A percentile compares a stretch with the other conserved stretches of the same genome.
phyloP scores from a whole-genome alignment of 202 grass and related monocot genomes.

The Schoenoplectus triqueter region DNA sequence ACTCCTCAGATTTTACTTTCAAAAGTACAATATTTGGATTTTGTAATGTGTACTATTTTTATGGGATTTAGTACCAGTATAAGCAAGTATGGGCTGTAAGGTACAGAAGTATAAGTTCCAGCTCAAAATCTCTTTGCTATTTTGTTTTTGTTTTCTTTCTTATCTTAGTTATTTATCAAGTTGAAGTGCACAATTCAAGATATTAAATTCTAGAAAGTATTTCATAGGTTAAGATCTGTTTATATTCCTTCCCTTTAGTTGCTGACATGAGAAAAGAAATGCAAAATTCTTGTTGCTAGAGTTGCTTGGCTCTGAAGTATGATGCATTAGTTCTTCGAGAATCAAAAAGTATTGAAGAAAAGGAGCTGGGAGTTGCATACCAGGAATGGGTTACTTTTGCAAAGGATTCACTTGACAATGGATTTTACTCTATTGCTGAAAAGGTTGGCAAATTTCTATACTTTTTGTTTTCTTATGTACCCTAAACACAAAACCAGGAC shows the following conservation, averaged over 20 bases:
- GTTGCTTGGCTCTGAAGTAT: slow-evolving; percentile 77
- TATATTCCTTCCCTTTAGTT: not conserved
- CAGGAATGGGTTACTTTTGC: slow-evolving; percentile 72
- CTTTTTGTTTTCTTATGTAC: not conserved
- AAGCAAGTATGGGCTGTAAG: not conserved
- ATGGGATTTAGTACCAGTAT: not conserved
- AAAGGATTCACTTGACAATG: slow-evolving; percentile 79
- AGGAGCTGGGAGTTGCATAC: slow-evolving; percentile 45
- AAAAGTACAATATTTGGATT: not conserved
- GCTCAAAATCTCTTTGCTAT: not conserved
- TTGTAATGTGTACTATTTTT: not conserved
- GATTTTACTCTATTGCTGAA: slow-evolving; percentile 67
- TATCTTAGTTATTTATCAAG: slow-evolving; percentile 3
- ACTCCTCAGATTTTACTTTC: not conserved
- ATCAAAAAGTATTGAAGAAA: slow-evolving; percentile 30
- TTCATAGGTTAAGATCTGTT: not conserved
- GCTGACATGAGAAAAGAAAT: not conserved
- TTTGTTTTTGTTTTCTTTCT: not conserved
- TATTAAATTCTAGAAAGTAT: not conserved
- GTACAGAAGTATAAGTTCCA: not conserved
- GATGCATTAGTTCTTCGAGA: slow-evolving; percentile 62
- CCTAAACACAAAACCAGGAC: not conserved
- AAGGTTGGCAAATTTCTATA: slow-evolving; percentile 41
- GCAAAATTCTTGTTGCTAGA: slow-evolving; percentile 40
- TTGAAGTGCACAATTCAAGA: slow-evolving; percentile 7